Percentiles rank a stretch among this genome's conserved stretches.
These are phyloP conservation scores for Dacryopinax primogenitus DNA, from an alignment of 768 basidiomycete species.

Conservation along the genomic window DNA sequence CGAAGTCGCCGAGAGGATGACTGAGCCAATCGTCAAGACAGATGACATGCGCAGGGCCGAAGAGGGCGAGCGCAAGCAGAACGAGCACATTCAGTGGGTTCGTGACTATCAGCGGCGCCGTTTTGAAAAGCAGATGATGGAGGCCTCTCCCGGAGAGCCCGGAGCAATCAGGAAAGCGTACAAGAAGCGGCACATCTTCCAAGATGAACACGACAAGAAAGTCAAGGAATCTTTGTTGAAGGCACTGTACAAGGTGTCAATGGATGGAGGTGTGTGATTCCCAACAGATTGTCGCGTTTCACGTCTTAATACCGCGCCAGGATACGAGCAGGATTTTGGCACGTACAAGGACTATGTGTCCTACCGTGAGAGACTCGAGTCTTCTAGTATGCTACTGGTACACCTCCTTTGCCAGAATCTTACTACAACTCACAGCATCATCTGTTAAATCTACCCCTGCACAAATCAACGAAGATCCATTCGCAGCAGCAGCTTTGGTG, in stretches of 20 bases:
- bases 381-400: not conserved
- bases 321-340: not conserved
- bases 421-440: not conserved
- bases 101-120: not conserved
- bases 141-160: not conserved
- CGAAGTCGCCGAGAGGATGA: slow-evolving; percentile 4
- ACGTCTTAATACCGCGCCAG: not conserved
- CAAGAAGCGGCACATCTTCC: slow-evolving; percentile 6
- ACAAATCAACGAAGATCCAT: not conserved
- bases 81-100: not conserved
- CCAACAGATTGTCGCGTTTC: not conserved
- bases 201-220: not conserved
- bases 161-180: not conserved
- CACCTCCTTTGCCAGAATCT: not conserved
- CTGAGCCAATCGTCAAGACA: not conserved
- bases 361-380: not conserved
- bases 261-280: not conserved
- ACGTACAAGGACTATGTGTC: not conserved
- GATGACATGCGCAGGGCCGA: not conserved
- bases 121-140: not conserved
- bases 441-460: not conserved
- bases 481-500: not conserved
- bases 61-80: slow-evolving; percentile 5
- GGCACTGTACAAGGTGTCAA: not conserved
- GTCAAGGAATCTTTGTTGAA: not conserved